A percentile compares a stretch with the other conserved stretches of the same genome.
These are phyloP conservation scores for Mucuna pruriens DNA, from an alignment of 306 rosid genomes.

Conservation along the genomic window DNA sequence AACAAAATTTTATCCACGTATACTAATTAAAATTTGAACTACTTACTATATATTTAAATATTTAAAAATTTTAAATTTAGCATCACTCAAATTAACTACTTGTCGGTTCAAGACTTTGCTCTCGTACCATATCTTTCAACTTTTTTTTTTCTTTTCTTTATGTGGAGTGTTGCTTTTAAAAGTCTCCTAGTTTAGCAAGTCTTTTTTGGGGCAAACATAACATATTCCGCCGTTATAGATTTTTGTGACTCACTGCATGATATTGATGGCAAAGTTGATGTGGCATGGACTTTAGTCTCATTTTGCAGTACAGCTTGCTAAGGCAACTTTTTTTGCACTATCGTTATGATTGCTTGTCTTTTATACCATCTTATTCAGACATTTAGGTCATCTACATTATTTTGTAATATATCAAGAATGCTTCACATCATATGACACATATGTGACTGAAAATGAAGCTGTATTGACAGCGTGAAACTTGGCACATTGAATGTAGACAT, in stretches of 20 bases:
- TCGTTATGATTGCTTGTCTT: slow-evolving; percentile 4
- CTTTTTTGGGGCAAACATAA: slow-evolving; percentile 1
- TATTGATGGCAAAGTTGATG: slow-evolving; percentile 16
- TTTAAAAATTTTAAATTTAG: too few species aligned
- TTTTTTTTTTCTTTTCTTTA: slow-evolving; percentile 15
- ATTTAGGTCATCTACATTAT: not conserved
- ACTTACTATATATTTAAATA: too few species aligned
- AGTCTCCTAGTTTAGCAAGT: not conserved
- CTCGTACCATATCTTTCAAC: not conserved
- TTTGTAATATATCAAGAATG: not conserved
- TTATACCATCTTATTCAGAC: not conserved
- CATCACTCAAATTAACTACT: too few species aligned
- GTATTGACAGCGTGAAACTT: not conserved
- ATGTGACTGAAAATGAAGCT: not conserved
- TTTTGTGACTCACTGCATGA: not conserved
- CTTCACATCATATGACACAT: not conserved
- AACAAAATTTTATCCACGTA: too few species aligned
- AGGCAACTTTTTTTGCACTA: slow-evolving; percentile 6
- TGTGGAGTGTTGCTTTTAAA: slow-evolving; percentile 22
- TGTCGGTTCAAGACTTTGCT: too few species aligned
- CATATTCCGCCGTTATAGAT: not conserved
- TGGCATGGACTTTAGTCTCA: not conserved
- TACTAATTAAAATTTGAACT: too few species aligned
- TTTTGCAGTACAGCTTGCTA: slow-evolving; percentile 28
- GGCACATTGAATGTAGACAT: not conserved